A percentile compares a stretch with the other conserved stretches of the same genome.
Evolutionary conservation across 805 yeast genomes (phyloP).

Genomic region (Barnettozyma pratensis): DNA sequence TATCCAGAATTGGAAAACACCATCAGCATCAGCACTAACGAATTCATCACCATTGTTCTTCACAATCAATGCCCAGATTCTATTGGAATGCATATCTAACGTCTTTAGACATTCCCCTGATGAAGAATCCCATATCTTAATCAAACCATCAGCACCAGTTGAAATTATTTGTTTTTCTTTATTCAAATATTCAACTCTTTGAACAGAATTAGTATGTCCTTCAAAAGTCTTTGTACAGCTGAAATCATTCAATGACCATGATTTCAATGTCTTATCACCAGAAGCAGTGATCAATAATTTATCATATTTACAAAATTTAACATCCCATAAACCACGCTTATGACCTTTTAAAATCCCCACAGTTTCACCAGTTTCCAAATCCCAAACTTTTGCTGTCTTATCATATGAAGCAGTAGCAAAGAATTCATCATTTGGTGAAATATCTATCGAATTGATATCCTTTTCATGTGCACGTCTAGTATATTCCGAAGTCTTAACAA

Average conservation of each 20-base stretch:
- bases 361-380: slow-evolving; percentile 77
- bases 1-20: slow-evolving; percentile 82
- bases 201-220: slow-evolving; percentile 91
- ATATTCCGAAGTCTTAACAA: slow-evolving; percentile 64
- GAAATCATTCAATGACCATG: slow-evolving; percentile 83
- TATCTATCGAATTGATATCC: slow-evolving; percentile 84
- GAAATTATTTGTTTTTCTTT: slow-evolving; percentile 61
- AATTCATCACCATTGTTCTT: slow-evolving; percentile 63
- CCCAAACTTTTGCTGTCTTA: slow-evolving; percentile 88
- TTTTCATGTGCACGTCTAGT: slow-evolving; percentile 97
- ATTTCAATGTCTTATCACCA: slow-evolving; percentile 85
- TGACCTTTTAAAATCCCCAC: slow-evolving; percentile 85
- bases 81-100: slow-evolving; percentile 87
- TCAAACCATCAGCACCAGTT: slow-evolving; percentile 90
- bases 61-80: slow-evolving; percentile 86
- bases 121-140: slow-evolving; percentile 82
- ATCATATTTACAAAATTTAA: slow-evolving; percentile 75
- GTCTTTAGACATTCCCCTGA: slow-evolving; percentile 79
- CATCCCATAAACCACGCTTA: slow-evolving; percentile 92
- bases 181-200: slow-evolving; percentile 68
- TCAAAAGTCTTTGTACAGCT: slow-evolving; percentile 79
- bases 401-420: slow-evolving; percentile 96
- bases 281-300: slow-evolving; percentile 76
- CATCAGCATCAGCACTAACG: slow-evolving; percentile 92
- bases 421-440: slow-evolving; percentile 83